Conservation (phyloP, 495 filamentous ascomycete genomes). For the Neurospora africana region DNA sequence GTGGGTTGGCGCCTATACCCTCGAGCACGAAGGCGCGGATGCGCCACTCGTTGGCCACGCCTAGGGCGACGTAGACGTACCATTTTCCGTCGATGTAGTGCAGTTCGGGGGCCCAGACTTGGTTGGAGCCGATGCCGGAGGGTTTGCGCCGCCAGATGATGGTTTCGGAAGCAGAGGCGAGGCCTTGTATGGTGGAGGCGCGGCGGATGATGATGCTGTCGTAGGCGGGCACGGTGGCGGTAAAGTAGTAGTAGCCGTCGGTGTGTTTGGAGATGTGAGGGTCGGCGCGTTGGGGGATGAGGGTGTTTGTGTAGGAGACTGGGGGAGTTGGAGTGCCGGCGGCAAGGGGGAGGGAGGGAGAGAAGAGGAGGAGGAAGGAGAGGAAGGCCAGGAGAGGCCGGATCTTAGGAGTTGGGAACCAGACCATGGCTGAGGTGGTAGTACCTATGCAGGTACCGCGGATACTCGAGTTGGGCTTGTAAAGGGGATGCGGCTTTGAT, state of each 20-base stretch:
- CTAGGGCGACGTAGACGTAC: slow-evolving; percentile 36
- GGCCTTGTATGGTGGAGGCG: slow-evolving; percentile 37
- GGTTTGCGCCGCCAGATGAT: slow-evolving; percentile 29
- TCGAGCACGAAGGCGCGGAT: slow-evolving; percentile 22
- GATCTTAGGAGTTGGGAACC: not conserved
- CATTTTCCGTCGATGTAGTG: slow-evolving; percentile 38
- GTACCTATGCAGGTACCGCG: accelerated
- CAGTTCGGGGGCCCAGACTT: slow-evolving; percentile 49
- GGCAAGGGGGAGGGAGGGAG: not conserved
- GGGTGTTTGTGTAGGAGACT: slow-evolving; percentile 15
- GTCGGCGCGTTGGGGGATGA: slow-evolving; percentile 17
- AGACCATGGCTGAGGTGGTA: not conserved
- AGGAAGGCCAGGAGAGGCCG: not conserved
- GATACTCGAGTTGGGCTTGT: not conserved
- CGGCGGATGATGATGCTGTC: slow-evolving; percentile 39
- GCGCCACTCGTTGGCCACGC: slow-evolving; percentile 16
- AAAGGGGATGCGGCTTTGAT: not conserved
- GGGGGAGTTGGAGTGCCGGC: slow-evolving; percentile 6
- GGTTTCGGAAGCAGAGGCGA: slow-evolving; percentile 30
- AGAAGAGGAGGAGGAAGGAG: slow-evolving; percentile 4
- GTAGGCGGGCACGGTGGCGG: slow-evolving; percentile 32
- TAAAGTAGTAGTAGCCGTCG: slow-evolving; percentile 44
- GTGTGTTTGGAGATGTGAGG: slow-evolving; percentile 32
- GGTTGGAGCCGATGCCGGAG: slow-evolving; percentile 34
- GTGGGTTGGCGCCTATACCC: slow-evolving; percentile 13